Evolutionary conservation across 768 basidiomycete species (phyloP).

Genomic region (Agrocybe chaxingu): DNA sequence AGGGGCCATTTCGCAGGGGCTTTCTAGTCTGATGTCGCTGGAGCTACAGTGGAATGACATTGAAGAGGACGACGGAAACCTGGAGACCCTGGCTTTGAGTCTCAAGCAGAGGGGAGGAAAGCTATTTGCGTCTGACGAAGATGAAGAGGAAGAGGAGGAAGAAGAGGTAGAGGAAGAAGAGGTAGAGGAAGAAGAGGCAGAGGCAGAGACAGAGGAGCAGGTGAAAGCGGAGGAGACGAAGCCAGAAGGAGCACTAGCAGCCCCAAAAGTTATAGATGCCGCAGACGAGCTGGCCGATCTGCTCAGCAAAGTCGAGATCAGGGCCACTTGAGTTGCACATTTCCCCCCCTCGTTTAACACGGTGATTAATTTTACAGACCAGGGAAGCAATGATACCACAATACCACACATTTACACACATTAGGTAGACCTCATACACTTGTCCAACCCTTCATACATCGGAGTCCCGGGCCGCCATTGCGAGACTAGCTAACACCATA

Average conservation of each 20-base stretch:
- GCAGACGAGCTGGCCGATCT: conserved; percentile 64
- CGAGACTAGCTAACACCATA: too few species aligned
- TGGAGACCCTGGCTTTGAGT: conserved; percentile 49
- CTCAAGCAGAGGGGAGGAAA: conserved; percentile 68
- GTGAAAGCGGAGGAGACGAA: conserved; percentile 24
- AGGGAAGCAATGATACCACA: neutral
- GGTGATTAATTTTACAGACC: neutral
- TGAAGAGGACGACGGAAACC: conserved; percentile 69
- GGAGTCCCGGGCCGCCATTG: too few species aligned
- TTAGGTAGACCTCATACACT: neutral
- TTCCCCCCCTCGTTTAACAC: neutral
- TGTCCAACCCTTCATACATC: too few species aligned
- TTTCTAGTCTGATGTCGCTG: conserved; percentile 58
- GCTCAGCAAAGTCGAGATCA: conserved; percentile 60
- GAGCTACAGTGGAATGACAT: conserved; percentile 92
- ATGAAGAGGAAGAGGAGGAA: conserved; percentile 74
- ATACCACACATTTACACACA: conserved; percentile 10
- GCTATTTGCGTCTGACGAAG: conserved; percentile 70
- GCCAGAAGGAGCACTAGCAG: conserved; percentile 6
- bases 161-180: conserved; percentile 51
- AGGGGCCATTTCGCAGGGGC: conserved; percentile 55
- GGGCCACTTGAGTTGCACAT: neutral
- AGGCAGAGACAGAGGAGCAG: conserved; percentile 9
- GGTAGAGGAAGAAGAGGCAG: conserved; percentile 31
- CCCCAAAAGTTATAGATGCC: conserved; percentile 19